Evolutionary conservation across 129 eudicot genomes (phyloP).

Genomic region (Saposhnikovia divaricata): DNA sequence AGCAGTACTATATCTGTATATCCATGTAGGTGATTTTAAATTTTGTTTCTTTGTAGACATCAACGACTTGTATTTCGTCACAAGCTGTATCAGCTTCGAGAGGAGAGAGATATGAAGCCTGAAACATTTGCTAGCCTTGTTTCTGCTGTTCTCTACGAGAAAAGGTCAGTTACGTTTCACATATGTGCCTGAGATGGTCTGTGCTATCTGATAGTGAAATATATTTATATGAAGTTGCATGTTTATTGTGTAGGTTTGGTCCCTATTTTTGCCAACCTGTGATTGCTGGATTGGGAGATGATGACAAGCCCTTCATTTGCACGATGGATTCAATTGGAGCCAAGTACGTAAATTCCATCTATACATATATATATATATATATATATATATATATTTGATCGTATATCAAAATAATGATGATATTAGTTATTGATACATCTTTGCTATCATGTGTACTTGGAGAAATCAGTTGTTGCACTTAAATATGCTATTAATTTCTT

Average conservation of each 20-base stretch:
- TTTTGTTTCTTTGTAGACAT: conserved; percentile 35
- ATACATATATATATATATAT: too few species aligned
- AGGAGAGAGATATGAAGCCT: conserved; percentile 98
- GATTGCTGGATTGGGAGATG: conserved; percentile 92
- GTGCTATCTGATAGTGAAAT: not conserved
- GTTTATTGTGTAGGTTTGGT: conserved; percentile 54
- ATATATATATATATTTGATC: not conserved
- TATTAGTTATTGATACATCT: too few species aligned
- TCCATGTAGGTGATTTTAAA: not conserved
- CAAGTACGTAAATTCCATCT: conserved; percentile 46
- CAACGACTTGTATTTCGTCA: conserved; percentile 88
- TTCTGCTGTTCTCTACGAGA: conserved; percentile 87
- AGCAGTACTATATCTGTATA: not conserved
- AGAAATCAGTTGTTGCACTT: not conserved
- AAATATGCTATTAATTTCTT: not conserved
- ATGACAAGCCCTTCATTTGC: conserved; percentile 93
- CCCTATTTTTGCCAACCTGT: conserved; percentile 96
- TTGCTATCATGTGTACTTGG: not conserved
- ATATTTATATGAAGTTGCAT: not conserved
- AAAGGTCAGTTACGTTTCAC: conserved; percentile 46
- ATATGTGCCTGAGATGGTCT: not conserved
- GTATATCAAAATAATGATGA: not conserved
- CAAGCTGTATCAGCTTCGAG: conserved; percentile 88
- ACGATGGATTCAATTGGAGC: conserved; percentile 99
- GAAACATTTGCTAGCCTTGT: conserved; percentile 97